Percentiles rank a stretch among this genome's conserved stretches.
Conservation (phyloP, 2,329 filamentous ascomycete genomes). For the Trichophaea hybrida region DNA sequence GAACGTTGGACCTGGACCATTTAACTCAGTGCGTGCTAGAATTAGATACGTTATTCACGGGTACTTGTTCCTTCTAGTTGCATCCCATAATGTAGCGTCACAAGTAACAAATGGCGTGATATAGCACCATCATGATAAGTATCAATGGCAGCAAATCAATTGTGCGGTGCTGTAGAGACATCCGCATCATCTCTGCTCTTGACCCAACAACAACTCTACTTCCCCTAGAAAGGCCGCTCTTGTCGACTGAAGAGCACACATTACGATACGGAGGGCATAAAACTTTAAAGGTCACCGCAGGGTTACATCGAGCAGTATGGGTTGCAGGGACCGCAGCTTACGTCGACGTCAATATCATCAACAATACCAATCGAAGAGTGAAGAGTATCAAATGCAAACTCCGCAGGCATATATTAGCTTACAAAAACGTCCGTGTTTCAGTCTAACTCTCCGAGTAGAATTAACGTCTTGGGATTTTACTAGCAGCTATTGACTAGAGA, state of each 20-base stretch:
- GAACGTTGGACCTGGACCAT: conserved; percentile 24
- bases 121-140: conserved; percentile 23
- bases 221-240: conserved; percentile 16
- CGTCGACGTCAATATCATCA: conserved; percentile 25
- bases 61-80: conserved; percentile 13
- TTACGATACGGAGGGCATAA: conserved; percentile 18
- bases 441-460: background rate
- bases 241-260: conserved; percentile 22
- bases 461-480: background rate
- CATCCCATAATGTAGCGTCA: background rate
- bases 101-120: background rate
- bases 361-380: conserved; percentile 23
- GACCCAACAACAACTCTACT: conserved; percentile 21
- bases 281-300: conserved; percentile 25
- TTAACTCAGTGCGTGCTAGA: conserved; percentile 22
- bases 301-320: conserved; percentile 24
- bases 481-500: background rate
- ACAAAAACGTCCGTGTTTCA: conserved; percentile 15
- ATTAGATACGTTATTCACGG: conserved; percentile 27
- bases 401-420: conserved; percentile 19
- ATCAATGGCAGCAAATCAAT: conserved; percentile 23
- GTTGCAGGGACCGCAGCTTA: conserved; percentile 25
- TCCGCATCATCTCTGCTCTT: conserved; percentile 24
- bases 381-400: conserved; percentile 22
- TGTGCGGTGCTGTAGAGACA: conserved; percentile 25